These are phyloP conservation scores for Polytrichum commune DNA, from an alignment of 225 moss, liverwort and hornwort species.

Conservation along the genomic window DNA sequence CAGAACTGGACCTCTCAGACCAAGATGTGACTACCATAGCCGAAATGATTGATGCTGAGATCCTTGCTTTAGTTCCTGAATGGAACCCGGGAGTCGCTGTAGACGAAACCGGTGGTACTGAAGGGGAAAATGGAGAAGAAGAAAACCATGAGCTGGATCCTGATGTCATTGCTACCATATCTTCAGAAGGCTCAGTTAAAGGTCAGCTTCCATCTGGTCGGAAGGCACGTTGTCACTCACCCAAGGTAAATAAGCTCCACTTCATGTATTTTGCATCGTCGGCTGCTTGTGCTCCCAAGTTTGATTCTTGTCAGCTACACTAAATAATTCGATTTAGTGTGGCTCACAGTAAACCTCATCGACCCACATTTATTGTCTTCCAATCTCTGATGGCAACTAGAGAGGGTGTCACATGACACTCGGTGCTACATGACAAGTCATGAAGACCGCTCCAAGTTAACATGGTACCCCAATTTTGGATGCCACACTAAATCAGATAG, in stretches of 20 bases:
- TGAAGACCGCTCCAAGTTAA: too few relatives aligned
- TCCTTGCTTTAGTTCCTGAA: conserved; percentile 57
- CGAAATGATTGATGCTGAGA: conserved; percentile 69
- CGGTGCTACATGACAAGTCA: too few relatives aligned
- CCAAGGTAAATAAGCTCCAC: conserved; percentile 2
- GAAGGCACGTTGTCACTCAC: conserved; percentile 7
- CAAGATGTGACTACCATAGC: conserved; percentile 70
- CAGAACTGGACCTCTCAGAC: conserved; percentile 69
- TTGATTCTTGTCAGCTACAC: too few relatives aligned
- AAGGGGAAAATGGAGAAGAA: conserved; percentile 6
- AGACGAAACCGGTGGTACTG: conserved; percentile 11
- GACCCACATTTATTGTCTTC: too few relatives aligned
- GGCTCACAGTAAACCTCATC: too few relatives aligned
- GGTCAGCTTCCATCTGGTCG: background rate
- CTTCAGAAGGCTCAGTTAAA: conserved; percentile 7
- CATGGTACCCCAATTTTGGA: too few relatives aligned
- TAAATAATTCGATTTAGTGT: too few relatives aligned
- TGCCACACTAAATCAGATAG: too few relatives aligned
- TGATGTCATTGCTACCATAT: background rate
- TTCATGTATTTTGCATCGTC: background rate
- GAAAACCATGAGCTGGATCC: background rate
- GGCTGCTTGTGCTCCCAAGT: background rate
- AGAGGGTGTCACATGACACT: too few relatives aligned
- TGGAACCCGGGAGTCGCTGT: conserved; percentile 41
- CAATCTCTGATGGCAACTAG: too few relatives aligned